These are phyloP conservation scores for Pseudonitzschia multiseries DNA, from an alignment of 108 stramenopile genomes.

Conservation along the genomic window DNA sequence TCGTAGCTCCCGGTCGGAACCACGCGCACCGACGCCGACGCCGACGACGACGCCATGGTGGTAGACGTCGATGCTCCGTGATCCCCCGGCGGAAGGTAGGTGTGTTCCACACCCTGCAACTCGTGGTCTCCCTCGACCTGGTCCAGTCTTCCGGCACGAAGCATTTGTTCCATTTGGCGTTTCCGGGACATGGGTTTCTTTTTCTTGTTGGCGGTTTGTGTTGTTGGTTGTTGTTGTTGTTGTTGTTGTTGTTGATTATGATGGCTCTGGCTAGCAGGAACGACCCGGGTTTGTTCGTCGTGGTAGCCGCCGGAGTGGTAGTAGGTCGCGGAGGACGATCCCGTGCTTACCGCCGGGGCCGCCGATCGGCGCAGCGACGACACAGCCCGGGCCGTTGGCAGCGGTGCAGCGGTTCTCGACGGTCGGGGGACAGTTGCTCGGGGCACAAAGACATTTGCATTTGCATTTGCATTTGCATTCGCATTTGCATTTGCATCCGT, in stretches of 20 bases:
- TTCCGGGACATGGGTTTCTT: constrained; percentile 31
- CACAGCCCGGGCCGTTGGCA: constrained; percentile 14
- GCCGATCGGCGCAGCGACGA: constrained; percentile 14
- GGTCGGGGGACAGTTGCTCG: constrained; percentile 17
- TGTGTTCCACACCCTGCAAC: constrained; percentile 11
- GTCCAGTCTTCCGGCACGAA: constrained; percentile 39
- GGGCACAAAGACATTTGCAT: too few species aligned
- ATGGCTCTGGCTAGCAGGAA: neutral
- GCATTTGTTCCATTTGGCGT: constrained; percentile 48
- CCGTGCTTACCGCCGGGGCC: constrained; percentile 4
- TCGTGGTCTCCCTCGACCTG: constrained; percentile 23
- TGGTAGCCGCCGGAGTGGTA: neutral
- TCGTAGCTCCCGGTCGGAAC: constrained; percentile 43
- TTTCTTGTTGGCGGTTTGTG: constrained; percentile 10
- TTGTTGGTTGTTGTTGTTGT: neutral
- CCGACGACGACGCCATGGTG: neutral
- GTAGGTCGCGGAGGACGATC: neutral
- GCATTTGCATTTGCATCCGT: too few species aligned
- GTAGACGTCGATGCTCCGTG: constrained; percentile 2
- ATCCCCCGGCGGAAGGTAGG: neutral
- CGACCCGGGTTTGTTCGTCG: neutral
- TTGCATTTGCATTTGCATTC: too few species aligned
- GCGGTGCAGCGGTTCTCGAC: neutral
- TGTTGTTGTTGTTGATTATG: neutral
- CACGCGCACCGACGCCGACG: constrained; percentile 26